Conservation (phyloP, 768 basidiomycete species). For the Suillus discolor region DNA sequence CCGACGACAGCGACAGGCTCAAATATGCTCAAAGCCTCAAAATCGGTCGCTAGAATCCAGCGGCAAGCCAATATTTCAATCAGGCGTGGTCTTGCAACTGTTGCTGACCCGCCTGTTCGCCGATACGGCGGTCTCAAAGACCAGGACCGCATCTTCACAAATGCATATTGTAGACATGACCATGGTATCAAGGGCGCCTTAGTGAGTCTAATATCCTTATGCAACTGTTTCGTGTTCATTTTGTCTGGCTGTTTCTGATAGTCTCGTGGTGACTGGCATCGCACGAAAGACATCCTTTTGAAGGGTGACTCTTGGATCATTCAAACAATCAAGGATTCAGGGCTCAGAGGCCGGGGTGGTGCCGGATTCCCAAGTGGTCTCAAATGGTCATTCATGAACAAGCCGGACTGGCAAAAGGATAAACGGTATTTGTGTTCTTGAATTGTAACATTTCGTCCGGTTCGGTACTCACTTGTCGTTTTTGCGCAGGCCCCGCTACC, state of each 20-base stretch:
- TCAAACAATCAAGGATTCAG: constrained; percentile 93
- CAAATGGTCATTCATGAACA: constrained; percentile 99
- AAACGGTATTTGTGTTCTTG: constrained; percentile 52
- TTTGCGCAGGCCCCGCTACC: constrained; percentile 81
- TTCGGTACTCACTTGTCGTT: neutral
- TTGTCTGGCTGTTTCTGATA: constrained; percentile 30
- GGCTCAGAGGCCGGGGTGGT: constrained; percentile 92
- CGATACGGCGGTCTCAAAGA: constrained; percentile 94
- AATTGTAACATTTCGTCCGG: neutral
- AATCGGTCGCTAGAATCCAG: constrained; percentile 26
- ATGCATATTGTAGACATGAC: constrained; percentile 86
- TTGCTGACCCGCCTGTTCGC: constrained; percentile 83
- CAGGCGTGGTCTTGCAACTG: constrained; percentile 59
- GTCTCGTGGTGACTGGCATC: constrained; percentile 97
- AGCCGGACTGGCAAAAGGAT: constrained; percentile 98
- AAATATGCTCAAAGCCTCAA: constrained; percentile 31
- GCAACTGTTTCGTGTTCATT: constrained; percentile 5
- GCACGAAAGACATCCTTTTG: constrained; percentile 91
- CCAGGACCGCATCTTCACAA: constrained; percentile 93
- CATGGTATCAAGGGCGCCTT: constrained; percentile 91
- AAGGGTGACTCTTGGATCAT: constrained; percentile 99
- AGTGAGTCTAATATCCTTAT: constrained; percentile 45
- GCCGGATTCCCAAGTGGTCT: constrained; percentile 96
- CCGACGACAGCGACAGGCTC: constrained; percentile 19
- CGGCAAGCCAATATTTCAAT: constrained; percentile 18